phyloP scores from a whole-genome alignment of 2,329 filamentous ascomycete genomes.

The Ceratocystis lukuohia region DNA sequence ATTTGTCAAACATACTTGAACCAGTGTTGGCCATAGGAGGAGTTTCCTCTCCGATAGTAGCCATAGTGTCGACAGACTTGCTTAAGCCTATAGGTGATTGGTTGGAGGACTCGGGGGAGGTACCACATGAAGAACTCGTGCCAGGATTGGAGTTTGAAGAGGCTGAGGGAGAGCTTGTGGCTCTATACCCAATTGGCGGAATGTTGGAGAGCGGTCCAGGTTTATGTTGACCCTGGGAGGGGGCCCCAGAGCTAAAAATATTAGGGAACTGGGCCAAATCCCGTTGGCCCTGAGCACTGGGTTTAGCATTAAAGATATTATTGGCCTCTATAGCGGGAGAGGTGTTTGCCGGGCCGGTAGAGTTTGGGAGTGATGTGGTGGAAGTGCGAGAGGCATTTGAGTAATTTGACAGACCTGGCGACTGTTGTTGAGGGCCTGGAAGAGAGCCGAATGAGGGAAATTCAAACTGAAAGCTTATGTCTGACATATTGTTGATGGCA shows the following conservation, averaged over 20 bases:
- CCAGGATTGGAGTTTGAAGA: constrained; percentile 48
- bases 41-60: constrained; percentile 52
- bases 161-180: constrained; percentile 51
- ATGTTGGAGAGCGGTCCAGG: background rate
- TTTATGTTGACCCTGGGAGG: constrained; percentile 10
- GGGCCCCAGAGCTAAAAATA: constrained; percentile 8
- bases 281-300: background rate
- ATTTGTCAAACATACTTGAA: constrained; percentile 14
- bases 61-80: constrained; percentile 48
- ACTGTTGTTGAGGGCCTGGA: constrained; percentile 32
- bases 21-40: constrained; percentile 24
- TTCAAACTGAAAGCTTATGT: constrained; percentile 84
- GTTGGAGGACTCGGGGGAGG: constrained; percentile 61
- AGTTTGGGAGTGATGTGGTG: constrained; percentile 15
- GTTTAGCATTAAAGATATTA: background rate
- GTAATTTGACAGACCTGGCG: background rate
- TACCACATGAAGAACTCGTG: constrained; percentile 55
- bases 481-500: constrained; percentile 47
- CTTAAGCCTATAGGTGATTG: constrained; percentile 52
- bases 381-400: constrained; percentile 4
- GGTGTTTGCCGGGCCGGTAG: constrained; percentile 19
- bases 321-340: constrained; percentile 4
- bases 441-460: constrained; percentile 86
- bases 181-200: constrained; percentile 28
- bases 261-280: constrained; percentile 16